Evolutionary conservation across 2,329 filamentous ascomycete genomes (phyloP).

Genomic region (Nemania bipapillata): DNA sequence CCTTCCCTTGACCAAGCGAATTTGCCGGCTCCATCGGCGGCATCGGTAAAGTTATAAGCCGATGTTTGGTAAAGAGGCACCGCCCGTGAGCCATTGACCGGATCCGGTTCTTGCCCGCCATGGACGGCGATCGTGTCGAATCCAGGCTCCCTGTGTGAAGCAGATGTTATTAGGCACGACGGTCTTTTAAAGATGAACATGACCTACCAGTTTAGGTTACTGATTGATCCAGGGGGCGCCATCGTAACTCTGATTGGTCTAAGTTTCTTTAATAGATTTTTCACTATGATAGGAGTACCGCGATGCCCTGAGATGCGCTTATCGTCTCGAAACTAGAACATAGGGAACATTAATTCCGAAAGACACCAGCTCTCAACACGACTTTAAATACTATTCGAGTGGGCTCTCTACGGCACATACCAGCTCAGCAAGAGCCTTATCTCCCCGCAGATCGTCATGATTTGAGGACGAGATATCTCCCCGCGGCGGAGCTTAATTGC

Average conservation of each 20-base stretch:
- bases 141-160: constrained; percentile 44
- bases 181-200: constrained; percentile 7
- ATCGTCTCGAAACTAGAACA: constrained; percentile 7
- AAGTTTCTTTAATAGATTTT: not conserved
- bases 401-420: constrained; percentile 7
- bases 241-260: constrained; percentile 38
- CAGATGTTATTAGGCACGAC: constrained; percentile 35
- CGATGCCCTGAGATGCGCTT: constrained; percentile 8
- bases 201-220: constrained; percentile 50
- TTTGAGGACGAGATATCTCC: constrained; percentile 18
- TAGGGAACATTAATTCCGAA: not conserved
- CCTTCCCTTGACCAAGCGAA: constrained; percentile 54
- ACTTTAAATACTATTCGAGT: not conserved
- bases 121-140: constrained; percentile 49
- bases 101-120: constrained; percentile 51
- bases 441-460: constrained; percentile 24
- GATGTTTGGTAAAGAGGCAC: constrained; percentile 49
- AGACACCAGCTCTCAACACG: not conserved
- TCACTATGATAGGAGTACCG: not conserved
- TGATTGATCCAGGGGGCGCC: constrained; percentile 51
- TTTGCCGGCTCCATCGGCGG: constrained; percentile 54
- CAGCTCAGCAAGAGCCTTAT: constrained; percentile 14
- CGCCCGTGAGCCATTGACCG: constrained; percentile 49
- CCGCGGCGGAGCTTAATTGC: constrained; percentile 19
- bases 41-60: constrained; percentile 53